Conservation (phyloP, 2,329 filamentous ascomycete genomes). For the Rhinocladiella similis region DNA sequence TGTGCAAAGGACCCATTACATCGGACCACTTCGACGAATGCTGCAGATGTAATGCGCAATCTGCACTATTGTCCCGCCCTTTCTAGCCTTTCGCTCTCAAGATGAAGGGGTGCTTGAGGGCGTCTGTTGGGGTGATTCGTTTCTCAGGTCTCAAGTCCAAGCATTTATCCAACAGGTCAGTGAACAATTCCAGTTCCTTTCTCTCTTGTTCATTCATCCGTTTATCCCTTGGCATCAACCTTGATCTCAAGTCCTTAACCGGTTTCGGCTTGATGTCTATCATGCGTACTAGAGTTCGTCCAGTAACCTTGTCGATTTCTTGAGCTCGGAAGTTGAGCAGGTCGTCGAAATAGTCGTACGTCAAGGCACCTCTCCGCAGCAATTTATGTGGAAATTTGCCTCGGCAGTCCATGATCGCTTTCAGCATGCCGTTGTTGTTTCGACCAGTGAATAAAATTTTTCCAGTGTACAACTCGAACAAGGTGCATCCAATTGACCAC, state of each 20-base stretch:
- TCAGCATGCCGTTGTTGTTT: constrained; percentile 98
- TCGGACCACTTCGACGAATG: no score
- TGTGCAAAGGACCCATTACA: no score
- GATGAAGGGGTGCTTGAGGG: constrained; percentile 87
- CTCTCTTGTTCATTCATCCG: constrained; percentile 72
- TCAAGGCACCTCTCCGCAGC: constrained; percentile 77
- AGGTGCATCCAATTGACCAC: constrained; percentile 96
- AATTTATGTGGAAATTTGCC: constrained; percentile 90
- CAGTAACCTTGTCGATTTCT: constrained; percentile 83
- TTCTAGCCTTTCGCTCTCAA: constrained; percentile 36
- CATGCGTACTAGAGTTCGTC: constrained; percentile 63
- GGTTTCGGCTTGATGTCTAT: constrained; percentile 63
- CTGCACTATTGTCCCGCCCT: no score
- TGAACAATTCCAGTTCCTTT: constrained; percentile 78
- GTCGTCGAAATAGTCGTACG: constrained; percentile 79
- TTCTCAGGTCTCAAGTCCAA: constrained; percentile 89
- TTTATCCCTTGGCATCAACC: constrained; percentile 69
- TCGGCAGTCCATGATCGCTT: constrained; percentile 91
- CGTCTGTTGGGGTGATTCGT: constrained; percentile 81
- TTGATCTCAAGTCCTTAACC: constrained; percentile 76
- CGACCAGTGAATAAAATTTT: constrained; percentile 95
- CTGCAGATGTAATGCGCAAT: no score
- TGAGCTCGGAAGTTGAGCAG: constrained; percentile 79
- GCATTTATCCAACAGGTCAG: constrained; percentile 85
- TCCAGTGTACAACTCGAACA: constrained; percentile 96